These are phyloP conservation scores for Kwoniella shandongensis DNA, from an alignment of 768 basidiomycete genomes.

Conservation along the genomic window DNA sequence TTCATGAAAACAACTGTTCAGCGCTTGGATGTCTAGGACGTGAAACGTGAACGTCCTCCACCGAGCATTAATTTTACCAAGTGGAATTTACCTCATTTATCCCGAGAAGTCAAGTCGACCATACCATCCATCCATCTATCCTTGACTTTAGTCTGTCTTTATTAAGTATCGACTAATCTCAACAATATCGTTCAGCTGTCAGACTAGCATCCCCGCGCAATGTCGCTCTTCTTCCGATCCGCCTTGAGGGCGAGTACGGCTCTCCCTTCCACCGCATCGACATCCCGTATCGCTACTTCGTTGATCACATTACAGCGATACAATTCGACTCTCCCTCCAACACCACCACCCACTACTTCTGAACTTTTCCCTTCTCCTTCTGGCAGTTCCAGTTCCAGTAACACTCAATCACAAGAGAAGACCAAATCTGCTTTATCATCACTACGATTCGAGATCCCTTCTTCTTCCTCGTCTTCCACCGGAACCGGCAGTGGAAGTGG, in stretches of 20 bases:
- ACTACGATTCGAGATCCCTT: background rate
- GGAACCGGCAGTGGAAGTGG: constrained; percentile 27
- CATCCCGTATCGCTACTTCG: background rate
- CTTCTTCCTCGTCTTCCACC: constrained; percentile 20
- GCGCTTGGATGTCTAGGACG: too few relatives aligned
- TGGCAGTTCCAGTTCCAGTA: too few relatives aligned
- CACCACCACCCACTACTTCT: background rate
- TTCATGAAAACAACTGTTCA: too few relatives aligned
- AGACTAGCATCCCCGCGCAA: too few relatives aligned
- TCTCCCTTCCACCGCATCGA: background rate
- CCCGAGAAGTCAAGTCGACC: too few relatives aligned
- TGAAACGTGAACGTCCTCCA: constrained; percentile 13
- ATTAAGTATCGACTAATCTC: background rate
- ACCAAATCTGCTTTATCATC: background rate
- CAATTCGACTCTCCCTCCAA: constrained; percentile 5
- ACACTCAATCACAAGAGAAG: background rate
- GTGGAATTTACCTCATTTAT: too few relatives aligned
- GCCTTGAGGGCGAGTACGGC: background rate
- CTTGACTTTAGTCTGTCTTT: too few relatives aligned
- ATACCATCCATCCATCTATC: too few relatives aligned
- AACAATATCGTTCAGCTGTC: too few relatives aligned
- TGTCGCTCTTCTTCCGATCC: constrained; percentile 2
- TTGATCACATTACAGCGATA: background rate
- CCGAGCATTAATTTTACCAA: background rate
- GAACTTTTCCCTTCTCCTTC: background rate